Percentiles rank a stretch among this genome's conserved stretches.
Conservation (phyloP, 768 basidiomycete genomes). For the Coprinopsis sp. region DNA sequence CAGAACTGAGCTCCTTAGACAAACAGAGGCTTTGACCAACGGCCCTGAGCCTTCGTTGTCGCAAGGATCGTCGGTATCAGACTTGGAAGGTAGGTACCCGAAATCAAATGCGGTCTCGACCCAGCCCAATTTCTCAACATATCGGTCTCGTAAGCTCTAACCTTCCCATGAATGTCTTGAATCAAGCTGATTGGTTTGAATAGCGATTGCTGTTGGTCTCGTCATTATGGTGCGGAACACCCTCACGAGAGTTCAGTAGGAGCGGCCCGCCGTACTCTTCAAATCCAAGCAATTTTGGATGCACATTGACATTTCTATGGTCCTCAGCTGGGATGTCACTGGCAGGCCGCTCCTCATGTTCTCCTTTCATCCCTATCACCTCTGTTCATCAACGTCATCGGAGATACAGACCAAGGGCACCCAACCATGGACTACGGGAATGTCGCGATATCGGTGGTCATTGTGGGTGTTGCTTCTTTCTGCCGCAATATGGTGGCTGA, state of each 20-base stretch:
- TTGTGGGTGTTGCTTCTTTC: constrained; percentile 43
- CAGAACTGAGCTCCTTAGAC: constrained; percentile 30
- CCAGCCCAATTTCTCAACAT: constrained; percentile 61
- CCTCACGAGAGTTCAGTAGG: constrained; percentile 73
- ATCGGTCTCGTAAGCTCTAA: constrained; percentile 56
- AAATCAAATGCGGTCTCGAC: constrained; percentile 58
- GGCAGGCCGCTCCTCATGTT: constrained; percentile 76
- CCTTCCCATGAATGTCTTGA: not conserved
- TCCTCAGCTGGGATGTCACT: constrained; percentile 82
- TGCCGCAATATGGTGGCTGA: not conserved
- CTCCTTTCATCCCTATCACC: constrained; percentile 72
- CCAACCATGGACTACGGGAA: constrained; percentile 52
- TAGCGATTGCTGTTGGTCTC: constrained; percentile 78
- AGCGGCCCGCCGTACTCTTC: constrained; percentile 57
- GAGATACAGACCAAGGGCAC: constrained; percentile 25
- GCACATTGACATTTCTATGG: constrained; percentile 62
- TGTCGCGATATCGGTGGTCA: constrained; percentile 64
- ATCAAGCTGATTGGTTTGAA: not conserved
- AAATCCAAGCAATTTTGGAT: constrained; percentile 51
- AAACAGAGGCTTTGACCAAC: constrained; percentile 51
- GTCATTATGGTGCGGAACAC: constrained; percentile 89
- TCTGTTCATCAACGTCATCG: constrained; percentile 69
- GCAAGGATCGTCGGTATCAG: constrained; percentile 75
- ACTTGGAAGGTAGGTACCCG: constrained; percentile 62
- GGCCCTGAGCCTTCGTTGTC: constrained; percentile 58